Evolutionary conservation across 768 basidiomycete genomes (phyloP).

Genomic region (Podaxis sp.): DNA sequence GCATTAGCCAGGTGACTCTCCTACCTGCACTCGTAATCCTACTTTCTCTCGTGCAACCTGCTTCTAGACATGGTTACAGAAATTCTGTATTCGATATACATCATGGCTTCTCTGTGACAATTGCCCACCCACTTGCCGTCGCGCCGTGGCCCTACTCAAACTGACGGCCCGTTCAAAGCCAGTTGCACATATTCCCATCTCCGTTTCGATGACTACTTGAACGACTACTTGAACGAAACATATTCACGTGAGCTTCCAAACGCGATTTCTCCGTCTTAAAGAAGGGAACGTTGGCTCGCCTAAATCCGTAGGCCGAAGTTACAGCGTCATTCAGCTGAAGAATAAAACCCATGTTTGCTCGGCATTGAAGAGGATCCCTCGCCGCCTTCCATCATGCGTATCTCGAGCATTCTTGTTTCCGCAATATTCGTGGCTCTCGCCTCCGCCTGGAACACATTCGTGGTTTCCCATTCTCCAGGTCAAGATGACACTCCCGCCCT

Average conservation of each 20-base stretch:
- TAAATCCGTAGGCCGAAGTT: constrained; percentile 7
- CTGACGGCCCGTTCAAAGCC: no score
- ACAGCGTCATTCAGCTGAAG: neutral
- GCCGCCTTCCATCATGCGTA: neutral
- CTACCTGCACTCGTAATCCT: no score
- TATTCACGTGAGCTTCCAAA: neutral
- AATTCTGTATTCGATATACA: no score
- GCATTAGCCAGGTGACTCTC: no score
- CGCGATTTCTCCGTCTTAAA: neutral
- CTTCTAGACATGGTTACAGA: no score
- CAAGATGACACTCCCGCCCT: constrained; percentile 54
- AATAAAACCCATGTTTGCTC: neutral
- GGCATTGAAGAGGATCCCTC: neutral
- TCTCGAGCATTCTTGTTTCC: neutral
- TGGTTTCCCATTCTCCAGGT: constrained; percentile 47
- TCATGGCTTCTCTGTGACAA: no score
- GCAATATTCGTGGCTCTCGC: constrained; percentile 11
- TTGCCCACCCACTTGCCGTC: no score
- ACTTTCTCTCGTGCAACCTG: no score
- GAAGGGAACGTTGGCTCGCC: neutral
- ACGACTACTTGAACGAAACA: neutral
- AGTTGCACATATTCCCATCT: no score
- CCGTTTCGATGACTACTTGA: no score
- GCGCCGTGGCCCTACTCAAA: no score
- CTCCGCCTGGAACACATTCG: constrained; percentile 47